A percentile compares a stretch with the other conserved stretches of the same genome.
These are phyloP conservation scores for Argentina anserina DNA, from an alignment of 306 rosid genomes.

Conservation along the genomic window DNA sequence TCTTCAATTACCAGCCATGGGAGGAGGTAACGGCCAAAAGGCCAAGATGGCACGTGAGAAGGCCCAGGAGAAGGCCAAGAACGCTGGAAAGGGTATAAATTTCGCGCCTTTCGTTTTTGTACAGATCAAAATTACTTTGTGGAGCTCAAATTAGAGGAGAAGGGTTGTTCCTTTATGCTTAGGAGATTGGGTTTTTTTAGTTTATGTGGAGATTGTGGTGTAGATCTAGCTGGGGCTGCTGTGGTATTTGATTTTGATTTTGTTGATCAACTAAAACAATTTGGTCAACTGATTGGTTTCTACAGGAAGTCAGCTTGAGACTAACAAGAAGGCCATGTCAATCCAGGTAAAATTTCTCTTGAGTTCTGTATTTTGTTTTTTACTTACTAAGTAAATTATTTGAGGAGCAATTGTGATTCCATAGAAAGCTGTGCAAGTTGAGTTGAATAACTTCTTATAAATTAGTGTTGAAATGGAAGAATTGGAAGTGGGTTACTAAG, in stretches of 20 bases:
- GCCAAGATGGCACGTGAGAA: constrained; percentile 56
- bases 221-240: constrained; percentile 20
- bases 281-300: not conserved
- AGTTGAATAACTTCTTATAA: not conserved
- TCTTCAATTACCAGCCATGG: constrained; percentile 34
- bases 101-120: not conserved
- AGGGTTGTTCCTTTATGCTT: not conserved
- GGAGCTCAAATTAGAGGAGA: not conserved
- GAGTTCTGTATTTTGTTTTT: not conserved
- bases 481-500: not conserved
- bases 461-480: not conserved
- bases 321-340: constrained; percentile 51
- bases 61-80: constrained; percentile 42
- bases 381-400: not conserved
- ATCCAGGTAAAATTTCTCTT: constrained; percentile 33
- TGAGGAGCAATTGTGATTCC: not conserved
- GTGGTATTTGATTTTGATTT: not conserved
- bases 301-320: constrained; percentile 54
- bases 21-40: constrained; percentile 57
- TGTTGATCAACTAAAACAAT: not conserved
- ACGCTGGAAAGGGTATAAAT: constrained; percentile 36
- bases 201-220: not conserved
- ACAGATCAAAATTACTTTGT: not conserved
- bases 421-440: not conserved
- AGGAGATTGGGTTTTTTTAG: not conserved